Evolutionary conservation across 2,329 filamentous ascomycete genomes (phyloP).

Genomic region (Eutypa lata): DNA sequence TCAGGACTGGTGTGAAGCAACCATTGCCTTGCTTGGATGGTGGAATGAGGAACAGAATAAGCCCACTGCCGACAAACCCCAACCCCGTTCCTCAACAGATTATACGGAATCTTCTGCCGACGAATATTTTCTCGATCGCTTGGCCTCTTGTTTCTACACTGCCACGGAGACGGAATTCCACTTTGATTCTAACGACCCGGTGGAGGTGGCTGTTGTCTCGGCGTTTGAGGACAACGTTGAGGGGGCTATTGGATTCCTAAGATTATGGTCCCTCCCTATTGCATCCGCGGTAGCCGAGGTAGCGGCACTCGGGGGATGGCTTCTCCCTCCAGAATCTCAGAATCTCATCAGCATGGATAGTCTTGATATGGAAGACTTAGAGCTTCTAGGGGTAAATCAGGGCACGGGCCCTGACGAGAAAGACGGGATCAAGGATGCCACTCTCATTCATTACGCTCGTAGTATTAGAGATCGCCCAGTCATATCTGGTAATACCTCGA

Average conservation of each 20-base stretch:
- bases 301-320: conserved; percentile 79
- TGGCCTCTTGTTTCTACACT: conserved; percentile 69
- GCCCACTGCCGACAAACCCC: conserved; percentile 29
- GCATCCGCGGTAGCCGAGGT: conserved; percentile 79
- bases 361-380: conserved; percentile 79
- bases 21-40: conserved; percentile 80
- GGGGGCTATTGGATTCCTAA: conserved; percentile 69
- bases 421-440: conserved; percentile 72
- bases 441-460: conserved; percentile 73
- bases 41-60: conserved; percentile 73
- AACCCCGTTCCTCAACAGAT: conserved; percentile 38
- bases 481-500: conserved; percentile 34
- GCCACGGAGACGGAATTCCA: conserved; percentile 68
- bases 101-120: conserved; percentile 43
- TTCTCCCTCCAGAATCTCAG: conserved; percentile 57
- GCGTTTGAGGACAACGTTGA: conserved; percentile 80
- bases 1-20: conserved; percentile 91
- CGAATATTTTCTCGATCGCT: conserved; percentile 69
- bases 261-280: conserved; percentile 76
- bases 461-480: conserved; percentile 57
- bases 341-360: conserved; percentile 58
- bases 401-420: conserved; percentile 53
- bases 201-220: conserved; percentile 80
- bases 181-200: conserved; percentile 69
- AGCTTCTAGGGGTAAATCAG: conserved; percentile 69